Conservation (phyloP, 169 alveolate genomes). For the Eimeria necatrix region DNA sequence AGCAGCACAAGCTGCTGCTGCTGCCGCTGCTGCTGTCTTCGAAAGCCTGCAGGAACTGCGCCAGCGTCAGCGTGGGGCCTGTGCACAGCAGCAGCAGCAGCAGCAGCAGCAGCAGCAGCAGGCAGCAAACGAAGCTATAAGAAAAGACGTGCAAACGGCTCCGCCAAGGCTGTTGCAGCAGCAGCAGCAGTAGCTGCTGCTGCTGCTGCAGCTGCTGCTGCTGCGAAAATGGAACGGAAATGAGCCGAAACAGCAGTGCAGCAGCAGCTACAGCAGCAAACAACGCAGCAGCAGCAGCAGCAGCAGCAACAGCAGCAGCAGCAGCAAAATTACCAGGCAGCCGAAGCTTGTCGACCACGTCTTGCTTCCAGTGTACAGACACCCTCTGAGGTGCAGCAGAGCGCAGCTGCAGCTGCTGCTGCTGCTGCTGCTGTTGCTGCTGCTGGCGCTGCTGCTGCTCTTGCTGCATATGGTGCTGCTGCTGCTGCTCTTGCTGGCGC, state of each 20-base stretch:
- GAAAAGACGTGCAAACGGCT: too few species aligned
- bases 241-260: too few species aligned
- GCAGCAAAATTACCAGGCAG: constrained; percentile 47
- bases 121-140: not conserved
- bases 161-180: too few species aligned
- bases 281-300: not conserved
- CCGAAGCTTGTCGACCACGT: constrained; percentile 19
- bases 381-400: not conserved
- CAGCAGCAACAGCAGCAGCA: constrained; percentile 6
- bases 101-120: not conserved
- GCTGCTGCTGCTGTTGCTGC: too few species aligned
- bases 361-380: constrained; percentile 26
- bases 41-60: not conserved
- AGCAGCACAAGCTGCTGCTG: not conserved
- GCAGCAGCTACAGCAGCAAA: not conserved
- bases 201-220: too few species aligned
- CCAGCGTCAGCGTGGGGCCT: constrained; percentile 2
- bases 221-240: too few species aligned
- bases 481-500: too few species aligned
- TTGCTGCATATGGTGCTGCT: too few species aligned
- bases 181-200: too few species aligned
- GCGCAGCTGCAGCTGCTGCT: too few species aligned
- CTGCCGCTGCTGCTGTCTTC: not conserved
- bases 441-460: too few species aligned
- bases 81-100: not conserved